Conservation (phyloP, 768 basidiomycete genomes). For the Calocera viscosa region DNA sequence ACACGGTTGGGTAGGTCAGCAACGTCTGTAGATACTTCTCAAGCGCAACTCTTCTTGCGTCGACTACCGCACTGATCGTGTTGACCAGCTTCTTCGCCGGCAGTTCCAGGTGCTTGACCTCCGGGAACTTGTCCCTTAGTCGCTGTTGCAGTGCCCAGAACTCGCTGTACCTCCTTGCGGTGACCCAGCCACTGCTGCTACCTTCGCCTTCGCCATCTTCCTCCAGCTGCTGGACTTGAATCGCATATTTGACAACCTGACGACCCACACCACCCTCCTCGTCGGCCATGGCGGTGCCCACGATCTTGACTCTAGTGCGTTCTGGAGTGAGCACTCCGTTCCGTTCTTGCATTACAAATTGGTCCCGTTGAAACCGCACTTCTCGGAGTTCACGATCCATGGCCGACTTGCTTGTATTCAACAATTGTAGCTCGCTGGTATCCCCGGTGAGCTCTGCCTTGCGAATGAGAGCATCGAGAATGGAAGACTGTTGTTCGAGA, state of each 20-base stretch:
- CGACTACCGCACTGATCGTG: constrained; percentile 76
- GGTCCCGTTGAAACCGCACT: constrained; percentile 75
- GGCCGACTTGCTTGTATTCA: constrained; percentile 68
- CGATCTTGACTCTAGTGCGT: constrained; percentile 72
- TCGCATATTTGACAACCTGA: constrained; percentile 79
- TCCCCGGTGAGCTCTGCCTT: constrained; percentile 93
- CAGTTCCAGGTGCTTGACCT: constrained; percentile 66
- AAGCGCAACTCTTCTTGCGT: constrained; percentile 59
- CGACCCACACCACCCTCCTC: constrained; percentile 62
- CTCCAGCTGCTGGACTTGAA: constrained; percentile 84
- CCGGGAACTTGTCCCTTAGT: constrained; percentile 58
- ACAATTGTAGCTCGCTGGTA: constrained; percentile 67
- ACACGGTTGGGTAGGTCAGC: constrained; percentile 59
- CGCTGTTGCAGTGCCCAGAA: constrained; percentile 82
- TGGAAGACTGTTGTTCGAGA: constrained; percentile 64
- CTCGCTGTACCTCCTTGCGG: constrained; percentile 88
- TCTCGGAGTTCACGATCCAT: constrained; percentile 74
- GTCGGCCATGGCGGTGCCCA: constrained; percentile 58
- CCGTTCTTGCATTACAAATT: constrained; percentile 89
- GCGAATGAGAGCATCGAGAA: constrained; percentile 78
- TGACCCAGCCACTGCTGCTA: constrained; percentile 71
- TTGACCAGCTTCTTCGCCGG: constrained; percentile 89
- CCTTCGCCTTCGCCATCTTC: constrained; percentile 50
- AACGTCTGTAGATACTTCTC: constrained; percentile 81
- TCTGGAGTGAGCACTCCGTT: constrained; percentile 77